Evolutionary conservation across 2,329 filamentous ascomycete genomes (phyloP).

Genomic region (Nannizzia gypsea): DNA sequence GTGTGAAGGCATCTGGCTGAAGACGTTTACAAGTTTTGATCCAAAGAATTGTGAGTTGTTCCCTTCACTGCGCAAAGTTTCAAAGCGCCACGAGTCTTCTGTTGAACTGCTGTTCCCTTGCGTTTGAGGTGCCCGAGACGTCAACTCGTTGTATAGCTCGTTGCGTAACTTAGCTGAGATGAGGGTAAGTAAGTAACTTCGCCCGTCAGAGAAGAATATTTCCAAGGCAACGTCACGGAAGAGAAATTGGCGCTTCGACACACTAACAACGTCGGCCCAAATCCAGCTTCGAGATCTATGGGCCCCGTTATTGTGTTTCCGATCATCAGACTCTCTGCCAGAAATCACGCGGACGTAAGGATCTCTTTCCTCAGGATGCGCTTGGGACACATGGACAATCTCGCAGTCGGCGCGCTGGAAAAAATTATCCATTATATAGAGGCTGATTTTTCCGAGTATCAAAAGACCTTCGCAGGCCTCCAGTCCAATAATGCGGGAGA

Average conservation of each 20-base stretch:
- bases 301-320: slow-evolving; percentile 46
- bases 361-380: slow-evolving; percentile 81
- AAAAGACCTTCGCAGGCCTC: slow-evolving; percentile 89
- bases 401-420: slow-evolving; percentile 92
- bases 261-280: slow-evolving; percentile 87
- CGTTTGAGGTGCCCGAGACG: slow-evolving; percentile 68
- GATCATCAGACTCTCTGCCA: slow-evolving; percentile 54
- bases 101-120: slow-evolving; percentile 59
- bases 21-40: slow-evolving; percentile 83
- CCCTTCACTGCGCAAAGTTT: slow-evolving; percentile 61
- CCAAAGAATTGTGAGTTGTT: slow-evolving; percentile 58
- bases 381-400: slow-evolving; percentile 93
- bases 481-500: slow-evolving; percentile 84
- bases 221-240: slow-evolving; percentile 96
- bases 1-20: slow-evolving; percentile 69
- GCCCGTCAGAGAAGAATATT: slow-evolving; percentile 91
- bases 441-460: slow-evolving; percentile 78
- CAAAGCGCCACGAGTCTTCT: slow-evolving; percentile 85
- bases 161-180: slow-evolving; percentile 63
- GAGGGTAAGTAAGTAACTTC: slow-evolving; percentile 84
- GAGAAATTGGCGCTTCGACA: slow-evolving; percentile 88
- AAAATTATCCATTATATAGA: slow-evolving; percentile 94
- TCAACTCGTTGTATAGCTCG: slow-evolving; percentile 65
- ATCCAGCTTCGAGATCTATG: slow-evolving; percentile 84
- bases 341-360: slow-evolving; percentile 92